These are phyloP conservation scores for Podila verticillata DNA, from an alignment of 192 early-diverging fungal species.

Conservation along the genomic window DNA sequence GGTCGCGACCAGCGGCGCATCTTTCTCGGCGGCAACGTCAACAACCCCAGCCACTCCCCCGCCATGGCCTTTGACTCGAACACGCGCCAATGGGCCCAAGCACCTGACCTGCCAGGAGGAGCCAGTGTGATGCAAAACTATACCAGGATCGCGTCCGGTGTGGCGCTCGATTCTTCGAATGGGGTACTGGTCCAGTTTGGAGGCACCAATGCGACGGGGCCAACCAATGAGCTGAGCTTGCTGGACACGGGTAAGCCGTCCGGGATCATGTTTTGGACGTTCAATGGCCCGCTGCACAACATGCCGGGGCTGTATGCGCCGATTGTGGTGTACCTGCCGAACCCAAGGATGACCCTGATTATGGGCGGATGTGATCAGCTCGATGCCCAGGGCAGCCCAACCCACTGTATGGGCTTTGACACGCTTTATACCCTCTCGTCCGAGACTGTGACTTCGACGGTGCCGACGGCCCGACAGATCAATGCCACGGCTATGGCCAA, in stretches of 20 bases:
- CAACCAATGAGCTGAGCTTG: conserved; percentile 21
- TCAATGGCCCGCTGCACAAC: conserved; percentile 4
- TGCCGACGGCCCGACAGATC: not conserved
- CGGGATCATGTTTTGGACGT: conserved; percentile 16
- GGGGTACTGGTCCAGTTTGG: conserved; percentile 33
- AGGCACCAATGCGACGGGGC: conserved; percentile 10
- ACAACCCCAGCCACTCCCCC: conserved; percentile 25
- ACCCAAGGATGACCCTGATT: conserved; percentile 11
- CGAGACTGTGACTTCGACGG: not conserved
- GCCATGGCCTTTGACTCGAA: conserved; percentile 14
- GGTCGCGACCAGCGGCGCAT: conserved; percentile 17
- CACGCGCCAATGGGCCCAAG: conserved; percentile 8
- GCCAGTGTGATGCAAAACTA: conserved; percentile 8
- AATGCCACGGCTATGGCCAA: not conserved
- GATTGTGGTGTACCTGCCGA: conserved; percentile 16
- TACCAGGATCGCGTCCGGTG: conserved; percentile 15
- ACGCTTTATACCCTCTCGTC: not conserved
- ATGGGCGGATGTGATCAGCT: conserved; percentile 43
- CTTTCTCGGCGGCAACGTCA: conserved; percentile 26
- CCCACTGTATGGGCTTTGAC: not conserved
- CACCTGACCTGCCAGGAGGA: not conserved
- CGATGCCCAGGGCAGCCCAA: conserved; percentile 6
- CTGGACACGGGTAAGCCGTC: conserved; percentile 6
- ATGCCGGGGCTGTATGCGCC: conserved; percentile 33
- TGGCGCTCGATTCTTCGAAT: conserved; percentile 10